These are phyloP conservation scores for Aspergillus diversus DNA, from an alignment of 495 filamentous ascomycete species.

Conservation along the genomic window DNA sequence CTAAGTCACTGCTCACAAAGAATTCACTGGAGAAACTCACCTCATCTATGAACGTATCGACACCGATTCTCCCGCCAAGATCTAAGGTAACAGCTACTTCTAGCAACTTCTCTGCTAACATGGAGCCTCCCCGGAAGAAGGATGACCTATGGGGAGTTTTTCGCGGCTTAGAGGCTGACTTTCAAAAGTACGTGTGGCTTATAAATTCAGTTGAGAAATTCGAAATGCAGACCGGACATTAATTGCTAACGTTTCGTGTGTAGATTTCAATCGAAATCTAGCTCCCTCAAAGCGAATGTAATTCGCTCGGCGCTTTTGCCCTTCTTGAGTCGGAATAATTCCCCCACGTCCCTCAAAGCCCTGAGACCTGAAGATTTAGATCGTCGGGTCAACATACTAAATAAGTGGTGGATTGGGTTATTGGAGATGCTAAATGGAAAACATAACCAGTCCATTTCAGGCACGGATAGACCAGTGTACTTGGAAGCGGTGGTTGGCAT, in stretches of 20 bases:
- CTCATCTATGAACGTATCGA: conserved; percentile 48
- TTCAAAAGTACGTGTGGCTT: conserved; percentile 61
- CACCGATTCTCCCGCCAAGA: conserved; percentile 54
- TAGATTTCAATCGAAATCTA: conserved; percentile 76
- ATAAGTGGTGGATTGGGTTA: conserved; percentile 95
- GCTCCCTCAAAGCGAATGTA: conserved; percentile 75
- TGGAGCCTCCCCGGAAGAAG: conserved; percentile 59
- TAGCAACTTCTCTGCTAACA: conserved; percentile 40
- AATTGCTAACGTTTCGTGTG: not conserved
- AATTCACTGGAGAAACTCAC: conserved; percentile 63
- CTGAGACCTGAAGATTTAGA: conserved; percentile 85
- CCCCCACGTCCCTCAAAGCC: conserved; percentile 69
- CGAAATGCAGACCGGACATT: not conserved
- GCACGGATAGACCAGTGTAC: conserved; percentile 78
- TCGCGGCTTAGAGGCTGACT: conserved; percentile 79
- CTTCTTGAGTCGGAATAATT: conserved; percentile 72
- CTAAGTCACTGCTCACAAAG: conserved; percentile 58
- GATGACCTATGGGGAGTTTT: conserved; percentile 93
- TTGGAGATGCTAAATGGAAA: conserved; percentile 82
- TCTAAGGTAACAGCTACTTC: conserved; percentile 44
- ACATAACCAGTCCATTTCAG: conserved; percentile 71
- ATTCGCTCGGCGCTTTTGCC: conserved; percentile 81
- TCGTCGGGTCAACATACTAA: conserved; percentile 76
- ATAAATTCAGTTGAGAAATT: not conserved
- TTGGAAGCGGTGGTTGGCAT: conserved; percentile 81